Base-by-base conservation (phyloP, 2,329 filamentous ascomycete species). In the Botrytis squamosa region DNA sequence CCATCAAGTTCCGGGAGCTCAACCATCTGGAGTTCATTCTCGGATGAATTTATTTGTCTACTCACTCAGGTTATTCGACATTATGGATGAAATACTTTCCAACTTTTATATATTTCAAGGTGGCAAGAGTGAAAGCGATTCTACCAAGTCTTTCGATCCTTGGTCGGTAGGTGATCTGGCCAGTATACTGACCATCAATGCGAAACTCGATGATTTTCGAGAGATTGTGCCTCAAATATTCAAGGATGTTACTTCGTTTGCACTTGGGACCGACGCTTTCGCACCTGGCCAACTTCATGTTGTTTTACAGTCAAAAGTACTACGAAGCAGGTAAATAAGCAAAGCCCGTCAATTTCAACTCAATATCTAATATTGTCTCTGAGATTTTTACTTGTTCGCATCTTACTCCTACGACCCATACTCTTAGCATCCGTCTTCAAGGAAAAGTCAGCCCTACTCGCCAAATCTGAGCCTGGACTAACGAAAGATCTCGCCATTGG, bases 21-120 rank as follows among this genome's bases (percentile, higher is more conserved):
- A 82, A 46, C 79, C 77, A 4, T 55, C 55, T 0, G 49, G 72
- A 0, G 44, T 75, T 1, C 77, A 77, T 7, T 81, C 81, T 1
- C 76, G 76, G 1, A 64, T 82, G n/a, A 77, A 72, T 5, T 65
- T 77, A 6, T 77, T 79, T 36, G 65, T 77, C 4, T 77, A 77
- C 46, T 77, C 78, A 0, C 57, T 76, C 0, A 73, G 76, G 25
- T 70, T 78, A 12, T 75, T 77, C 14, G 74, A 77, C 1, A 75
- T 81, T 22, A 66, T 75, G 63, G 73, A 75, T 38, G 73, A 77
- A 8, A 73, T 77, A 52, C 63, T 77, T 52, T 62, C 68, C 2
- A 62, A 67, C 9, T 74, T 74, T 52, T 76, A 77, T 67, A 42
- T 60, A 42, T 46, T 55, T 42, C 46, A 67, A 49, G 65, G 71